These are phyloP conservation scores for Botrytis tulipae DNA, from an alignment of 2,329 filamentous ascomycete genomes.

Conservation along the genomic window DNA sequence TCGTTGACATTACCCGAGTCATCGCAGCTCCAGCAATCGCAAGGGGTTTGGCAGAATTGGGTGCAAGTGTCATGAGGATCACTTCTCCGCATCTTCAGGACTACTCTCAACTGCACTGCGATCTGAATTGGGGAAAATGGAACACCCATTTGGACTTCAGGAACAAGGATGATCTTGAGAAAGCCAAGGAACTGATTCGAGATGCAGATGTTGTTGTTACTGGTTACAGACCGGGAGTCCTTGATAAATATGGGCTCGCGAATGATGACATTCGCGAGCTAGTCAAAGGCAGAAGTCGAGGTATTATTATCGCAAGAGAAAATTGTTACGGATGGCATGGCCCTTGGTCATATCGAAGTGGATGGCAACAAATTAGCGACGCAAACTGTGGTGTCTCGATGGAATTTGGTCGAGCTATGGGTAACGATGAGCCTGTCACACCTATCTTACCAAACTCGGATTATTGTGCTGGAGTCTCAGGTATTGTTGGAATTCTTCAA, in stretches of 20 bases:
- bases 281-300: background rate
- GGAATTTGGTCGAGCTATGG: slow-evolving; percentile 48
- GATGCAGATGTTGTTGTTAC: slow-evolving; percentile 55
- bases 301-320: slow-evolving; percentile 38
- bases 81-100: slow-evolving; percentile 42
- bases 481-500: slow-evolving; percentile 43
- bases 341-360: slow-evolving; percentile 45
- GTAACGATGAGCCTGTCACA: slow-evolving; percentile 45
- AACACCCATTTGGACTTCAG: slow-evolving; percentile 49
- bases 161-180: slow-evolving; percentile 41
- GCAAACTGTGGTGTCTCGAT: slow-evolving; percentile 45
- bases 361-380: slow-evolving; percentile 50
- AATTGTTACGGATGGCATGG: slow-evolving; percentile 51
- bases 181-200: slow-evolving; percentile 44
- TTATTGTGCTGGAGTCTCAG: slow-evolving; percentile 46
- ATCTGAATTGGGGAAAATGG: slow-evolving; percentile 48
- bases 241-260: slow-evolving; percentile 45
- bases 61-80: slow-evolving; percentile 48
- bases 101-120: slow-evolving; percentile 40
- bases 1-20: slow-evolving; percentile 44
- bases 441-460: slow-evolving; percentile 47
- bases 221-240: slow-evolving; percentile 49
- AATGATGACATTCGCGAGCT: slow-evolving; percentile 42
- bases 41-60: slow-evolving; percentile 45
- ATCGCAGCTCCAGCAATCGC: slow-evolving; percentile 46